Base-by-base conservation (phyloP, 2,329 filamentous ascomycete genomes). In the Xylariales sp. region DNA sequence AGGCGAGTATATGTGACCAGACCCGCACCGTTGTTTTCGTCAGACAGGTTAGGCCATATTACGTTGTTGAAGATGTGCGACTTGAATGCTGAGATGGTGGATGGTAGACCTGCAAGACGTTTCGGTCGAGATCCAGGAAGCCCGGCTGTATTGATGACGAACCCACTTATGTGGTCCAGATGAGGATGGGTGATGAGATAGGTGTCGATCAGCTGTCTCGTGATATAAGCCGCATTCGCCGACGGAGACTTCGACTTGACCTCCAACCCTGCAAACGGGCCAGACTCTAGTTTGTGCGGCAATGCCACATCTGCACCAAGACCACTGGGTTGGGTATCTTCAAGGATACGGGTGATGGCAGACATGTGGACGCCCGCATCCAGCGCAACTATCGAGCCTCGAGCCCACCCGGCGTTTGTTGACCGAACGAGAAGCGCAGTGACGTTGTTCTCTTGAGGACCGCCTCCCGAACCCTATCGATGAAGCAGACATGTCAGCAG, bases 161-260 rank as follows among this genome's bases (percentile, higher is more conserved):
- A 87, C 9, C 86, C 93, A 15, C 87, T 82, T 16, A 97, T 82
- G 62, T 98, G 93, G 57, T 98, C 93, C 1, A 98, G 75, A 64
- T 98, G 93, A n/a, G 93, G 88, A 62, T 98, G 93, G 0, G 91
- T 98, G 55, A 98, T 88, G 47, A 97, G 78, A 57, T 91, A 93
- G 0, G 88, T 86, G 33, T 91, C 88, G 43, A 98, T 78, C 35
- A 96, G 77, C 42, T 84, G 77, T 41, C 84, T 77, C 31, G 90
- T 82, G 36, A 98, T 73, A 59, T 94, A 76, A 3, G 85, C 76
- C 2, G 89, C 90, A 60, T 96, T 97, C 35, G 87, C 84, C 33
- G 78, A 70, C 1, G 86, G 70, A 1, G 77, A 83, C 31, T 73
- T 65, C 51, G 80, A 70, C 0, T 84, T 83, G 22, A 96, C 67